Evolutionary conservation across 83 land plant genomes (phyloP), one percentile per base, ranked within the genome.

Genomic region (Isoetes engelmannii): DNA sequence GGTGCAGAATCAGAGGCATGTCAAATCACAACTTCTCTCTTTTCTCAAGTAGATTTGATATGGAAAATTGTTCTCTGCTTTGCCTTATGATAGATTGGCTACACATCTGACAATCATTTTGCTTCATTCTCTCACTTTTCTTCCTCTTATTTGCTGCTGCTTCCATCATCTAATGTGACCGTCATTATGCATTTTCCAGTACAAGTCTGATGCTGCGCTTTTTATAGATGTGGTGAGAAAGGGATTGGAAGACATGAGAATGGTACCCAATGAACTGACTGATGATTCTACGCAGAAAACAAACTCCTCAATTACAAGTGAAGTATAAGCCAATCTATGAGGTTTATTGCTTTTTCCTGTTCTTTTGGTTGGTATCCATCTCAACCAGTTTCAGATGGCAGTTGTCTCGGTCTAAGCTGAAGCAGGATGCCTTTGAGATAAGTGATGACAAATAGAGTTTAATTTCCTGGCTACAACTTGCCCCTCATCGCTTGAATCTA

Each of bases 1-100:
- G 95, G 95, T 8, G 84, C 95, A 44, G 82, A 84, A 53, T 65
- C 69, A 69, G 98, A 89, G 95, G 95, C 88, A 75, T 47, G 82
- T 47, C 20, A 56, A 4, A 28, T 58, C 7, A 1, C 41, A 4
- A 54, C 8, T 5, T 15, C 67, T 5, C 21, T 68, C 50, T 6
- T 43, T 20, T 69, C 18, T 56, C 10, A 17, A 18, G 42, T 9
- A 8, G n/a, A 4, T 6, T 69, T 70, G 7, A 42, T 37, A n/a
- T 60, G 21, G 21, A 13, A 18, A n/a, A 62, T 7, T 37, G 4
- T 55, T 37, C 41, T 7, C 13, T 62, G 7, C 28, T 63, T 28
- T 62, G 17, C n/a, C 5, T 45, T 45, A 42, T 18, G n/a, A 18
- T 61, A 56, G 20, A 63, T 15, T 17, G 44, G 7, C 0, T 19